Evolutionary conservation across 129 eudicot species (phyloP), one percentile per base, ranked within the genome.

Genomic region (Tagetes erecta): DNA sequence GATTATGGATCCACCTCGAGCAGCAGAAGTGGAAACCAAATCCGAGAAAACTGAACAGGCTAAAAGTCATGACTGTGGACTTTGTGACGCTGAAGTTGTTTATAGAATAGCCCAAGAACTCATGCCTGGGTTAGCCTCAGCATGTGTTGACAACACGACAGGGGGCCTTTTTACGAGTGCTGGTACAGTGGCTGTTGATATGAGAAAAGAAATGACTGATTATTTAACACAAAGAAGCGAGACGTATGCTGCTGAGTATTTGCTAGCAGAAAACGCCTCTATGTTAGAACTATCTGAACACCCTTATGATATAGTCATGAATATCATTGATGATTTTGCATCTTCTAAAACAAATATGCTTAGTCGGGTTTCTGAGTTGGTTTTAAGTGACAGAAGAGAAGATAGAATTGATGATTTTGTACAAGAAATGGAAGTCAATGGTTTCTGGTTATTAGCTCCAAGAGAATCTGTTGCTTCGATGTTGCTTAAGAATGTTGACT

Each of bases 71-170:
- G 86, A 81, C 4, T 94, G 98, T 68, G 87, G 91, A 72, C 93
- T 90, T 5, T 88, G 68, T 42, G 98, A 94, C 84, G 77, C 81
- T 5, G 97, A 90, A 76, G 63, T 86, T 38, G 89, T 84, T 74
- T 83, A 85, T 83, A 90, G 85, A 84, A 85, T 94, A 68, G 97
- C 97, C 20, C 83, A 84, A 76, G 88, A 77, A 39, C 80, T 94
- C 70, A 93, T 94, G 51, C 89, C 95, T 2, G 98, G 98, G 71
- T 85, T 94, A 75, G 92, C 98, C 50, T 85, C 97, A 49, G 89
- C 97, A 59, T 90, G 97, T 58, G 83, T 94, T 35, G 98, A 94
- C 86, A 88, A 83, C 91, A 94, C 98, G 2, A 85, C 88, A 0
- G 98, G 98, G 6, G 98, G 84, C 72, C 37, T 94, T 73, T 88